These are phyloP conservation scores for Beauveria scarabaeidicola DNA, from an alignment of 2,329 filamentous ascomycete species.

Conservation along the genomic window DNA sequence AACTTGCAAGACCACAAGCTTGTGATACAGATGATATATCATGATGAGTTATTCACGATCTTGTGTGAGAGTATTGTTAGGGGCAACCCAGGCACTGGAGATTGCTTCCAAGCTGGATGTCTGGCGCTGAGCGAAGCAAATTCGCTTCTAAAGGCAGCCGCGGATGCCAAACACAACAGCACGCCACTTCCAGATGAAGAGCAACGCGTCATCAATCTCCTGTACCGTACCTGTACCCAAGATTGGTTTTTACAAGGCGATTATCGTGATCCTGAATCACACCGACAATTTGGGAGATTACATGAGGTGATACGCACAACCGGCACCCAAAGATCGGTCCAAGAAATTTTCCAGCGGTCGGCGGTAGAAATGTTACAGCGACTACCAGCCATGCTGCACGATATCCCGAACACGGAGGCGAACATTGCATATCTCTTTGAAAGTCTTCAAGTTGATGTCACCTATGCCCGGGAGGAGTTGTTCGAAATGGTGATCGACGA, in stretches of 20 bases:
- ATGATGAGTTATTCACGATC: neutral
- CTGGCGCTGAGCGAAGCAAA: neutral
- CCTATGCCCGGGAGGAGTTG: neutral
- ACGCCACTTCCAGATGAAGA: neutral
- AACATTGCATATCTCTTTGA: neutral
- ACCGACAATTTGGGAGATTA: neutral
- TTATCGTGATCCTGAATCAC: neutral
- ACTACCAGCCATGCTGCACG: neutral
- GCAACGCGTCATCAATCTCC: neutral
- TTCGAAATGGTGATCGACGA: conserved; percentile 1
- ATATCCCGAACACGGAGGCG: neutral
- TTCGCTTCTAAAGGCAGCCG: neutral
- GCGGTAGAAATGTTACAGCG: neutral
- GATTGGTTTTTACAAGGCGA: conserved; percentile 1
- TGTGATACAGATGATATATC: neutral
- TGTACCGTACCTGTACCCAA: neutral
- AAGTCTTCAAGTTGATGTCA: neutral
- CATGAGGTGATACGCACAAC: neutral
- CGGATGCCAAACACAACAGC: neutral
- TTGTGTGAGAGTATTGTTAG: neutral
- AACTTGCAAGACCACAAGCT: conserved; percentile 1
- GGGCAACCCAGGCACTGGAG: no score
- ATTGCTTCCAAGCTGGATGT: neutral
- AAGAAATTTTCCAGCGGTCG: neutral
- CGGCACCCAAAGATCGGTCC: neutral